Evolutionary conservation across 495 filamentous ascomycete species (phyloP), one percentile per base, ranked within the genome.

Genomic region (Xanthoparmelia taractica): DNA sequence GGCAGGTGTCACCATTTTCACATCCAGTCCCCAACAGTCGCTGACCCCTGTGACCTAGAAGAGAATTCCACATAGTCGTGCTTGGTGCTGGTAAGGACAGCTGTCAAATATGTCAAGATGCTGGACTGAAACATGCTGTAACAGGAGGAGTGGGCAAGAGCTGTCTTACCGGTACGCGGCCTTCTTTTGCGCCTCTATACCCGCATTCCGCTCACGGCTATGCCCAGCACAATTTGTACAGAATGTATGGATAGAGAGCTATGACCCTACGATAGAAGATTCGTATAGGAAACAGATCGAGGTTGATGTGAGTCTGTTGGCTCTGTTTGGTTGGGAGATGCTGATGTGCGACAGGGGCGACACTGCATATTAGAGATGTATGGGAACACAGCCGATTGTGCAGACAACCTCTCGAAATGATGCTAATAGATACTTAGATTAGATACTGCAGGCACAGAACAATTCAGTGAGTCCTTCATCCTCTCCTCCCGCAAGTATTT

Each of bases 231-330:
- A 98, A 83, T 98, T 98, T 74, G 94, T 97, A 25, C 94, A 97
- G 74, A 96, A 97, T 80, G 90, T 96, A 54, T 98, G 95, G 91
- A 96, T 98, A 72, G 94, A 98, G 76, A 92, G 89, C 74, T 98
- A 98, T 76, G 94, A 98, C 75, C 94, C 94, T 6, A 98, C 94
- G 12, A 97, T 98, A 71, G 94, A 98, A 76, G 92, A 98, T 76
- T 96, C 94, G 50, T 98, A 97, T 74, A 81, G 92, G 56, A 97
- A 96, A 71, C 89, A 93, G 67, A 87, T 96, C 47, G 85, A 93
- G 67, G 91, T 98, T 63, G 94, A 97, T 83, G 93, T 97, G 77
- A 74, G 82, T 84, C 41, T 54, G 60, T 66, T 60, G 59, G 66
- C 37, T 52, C 55, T 31, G 38, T 54, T 58, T 13, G 45, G 61